A percentile compares a stretch with the other conserved stretches of the same genome.
Evolutionary conservation across 768 basidiomycete genomes (phyloP).

Genomic region (Tricholoma furcatifolium): DNA sequence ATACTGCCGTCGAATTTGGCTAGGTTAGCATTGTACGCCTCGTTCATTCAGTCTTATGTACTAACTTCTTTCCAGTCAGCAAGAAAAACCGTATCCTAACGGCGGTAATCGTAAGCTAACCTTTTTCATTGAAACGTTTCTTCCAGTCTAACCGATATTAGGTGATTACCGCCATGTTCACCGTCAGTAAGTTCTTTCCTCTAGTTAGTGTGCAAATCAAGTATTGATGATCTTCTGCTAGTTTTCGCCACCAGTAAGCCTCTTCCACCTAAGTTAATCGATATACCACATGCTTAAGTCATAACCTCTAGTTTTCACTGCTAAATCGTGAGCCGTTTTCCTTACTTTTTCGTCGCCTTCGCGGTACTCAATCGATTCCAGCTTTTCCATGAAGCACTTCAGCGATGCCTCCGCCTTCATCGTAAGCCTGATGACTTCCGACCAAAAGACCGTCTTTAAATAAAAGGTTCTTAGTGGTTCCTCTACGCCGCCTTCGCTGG

Average conservation of each 20-base stretch:
- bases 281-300: not conserved
- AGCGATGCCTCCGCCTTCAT: not conserved
- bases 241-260: not conserved
- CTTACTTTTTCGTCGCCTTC: not conserved
- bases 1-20: conserved; percentile 4
- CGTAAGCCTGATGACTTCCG: not conserved
- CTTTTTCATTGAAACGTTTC: not conserved
- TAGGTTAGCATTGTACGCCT: not conserved
- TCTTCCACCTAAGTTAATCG: not conserved
- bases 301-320: not conserved
- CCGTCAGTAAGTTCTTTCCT: not conserved
- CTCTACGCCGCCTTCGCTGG: not conserved
- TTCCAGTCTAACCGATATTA: not conserved
- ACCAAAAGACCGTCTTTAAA: not conserved
- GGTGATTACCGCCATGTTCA: not conserved
- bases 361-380: not conserved
- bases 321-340: not conserved
- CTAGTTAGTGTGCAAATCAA: not conserved
- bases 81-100: not conserved
- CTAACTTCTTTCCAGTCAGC: not conserved
- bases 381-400: not conserved
- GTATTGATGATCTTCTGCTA: not conserved
- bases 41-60: not conserved
- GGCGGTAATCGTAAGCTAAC: not conserved
- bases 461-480: not conserved